Evolutionary conservation across 306 rosid genomes (phyloP).

Genomic region (Pyrus betulifolia): DNA sequence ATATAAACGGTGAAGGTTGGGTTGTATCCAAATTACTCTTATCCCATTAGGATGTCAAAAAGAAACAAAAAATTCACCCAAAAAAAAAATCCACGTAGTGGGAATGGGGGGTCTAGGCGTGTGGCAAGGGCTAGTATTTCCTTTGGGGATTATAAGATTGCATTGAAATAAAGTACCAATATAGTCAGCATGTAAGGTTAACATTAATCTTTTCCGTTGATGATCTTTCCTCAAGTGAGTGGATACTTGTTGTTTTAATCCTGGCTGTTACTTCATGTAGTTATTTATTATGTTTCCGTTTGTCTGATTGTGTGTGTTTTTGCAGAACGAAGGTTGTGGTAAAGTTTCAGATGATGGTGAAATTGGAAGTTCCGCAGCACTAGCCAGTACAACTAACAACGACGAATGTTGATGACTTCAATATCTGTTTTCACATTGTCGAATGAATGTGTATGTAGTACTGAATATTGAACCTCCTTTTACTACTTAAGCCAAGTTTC

Average conservation of each 20-base stretch:
- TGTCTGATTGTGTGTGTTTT: neutral
- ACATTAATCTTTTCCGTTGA: neutral
- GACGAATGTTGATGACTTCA: neutral
- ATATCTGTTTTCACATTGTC: neutral
- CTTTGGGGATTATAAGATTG: neutral
- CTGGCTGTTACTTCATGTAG: neutral
- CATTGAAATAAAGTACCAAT: neutral
- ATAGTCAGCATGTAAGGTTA: neutral
- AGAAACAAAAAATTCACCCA: too few species aligned
- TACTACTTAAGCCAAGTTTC: neutral
- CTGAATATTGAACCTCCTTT: neutral
- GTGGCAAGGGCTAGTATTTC: neutral
- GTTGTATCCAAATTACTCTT: too few species aligned
- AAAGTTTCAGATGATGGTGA: neutral
- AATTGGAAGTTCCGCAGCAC: conserved; percentile 3
- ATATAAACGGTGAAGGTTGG: too few species aligned
- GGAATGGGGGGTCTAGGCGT: too few species aligned
- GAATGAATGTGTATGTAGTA: neutral
- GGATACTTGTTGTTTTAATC: neutral
- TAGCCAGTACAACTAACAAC: neutral
- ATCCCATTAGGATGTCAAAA: too few species aligned
- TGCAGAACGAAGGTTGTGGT: conserved; percentile 6
- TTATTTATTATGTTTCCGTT: neutral
- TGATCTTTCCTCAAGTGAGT: neutral
- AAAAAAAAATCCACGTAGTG: too few species aligned